These are phyloP conservation scores for Podospora appendiculata DNA, from an alignment of 495 filamentous ascomycete genomes.

Conservation along the genomic window DNA sequence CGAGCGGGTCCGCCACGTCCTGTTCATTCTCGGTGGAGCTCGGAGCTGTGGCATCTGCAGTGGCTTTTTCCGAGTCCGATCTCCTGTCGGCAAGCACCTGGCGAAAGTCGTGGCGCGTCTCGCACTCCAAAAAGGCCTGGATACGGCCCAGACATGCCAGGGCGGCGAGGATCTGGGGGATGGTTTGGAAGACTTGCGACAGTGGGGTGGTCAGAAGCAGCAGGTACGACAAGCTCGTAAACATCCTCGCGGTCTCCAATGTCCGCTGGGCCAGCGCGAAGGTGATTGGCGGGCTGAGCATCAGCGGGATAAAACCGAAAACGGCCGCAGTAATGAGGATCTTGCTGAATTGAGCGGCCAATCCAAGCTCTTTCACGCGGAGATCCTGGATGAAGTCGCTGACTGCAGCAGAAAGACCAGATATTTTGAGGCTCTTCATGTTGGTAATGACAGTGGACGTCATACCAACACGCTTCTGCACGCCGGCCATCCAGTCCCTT, in stretches of 20 bases:
- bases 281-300: conserved; percentile 29
- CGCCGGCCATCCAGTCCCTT: conserved; percentile 26
- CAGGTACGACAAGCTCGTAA: conserved; percentile 52
- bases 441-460: conserved; percentile 27
- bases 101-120: conserved; percentile 36
- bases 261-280: conserved; percentile 27
- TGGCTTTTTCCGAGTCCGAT: background rate
- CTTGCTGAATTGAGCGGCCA: conserved; percentile 17
- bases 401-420: conserved; percentile 37
- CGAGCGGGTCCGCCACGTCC: background rate
- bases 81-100: conserved; percentile 10
- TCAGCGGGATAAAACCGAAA: conserved; percentile 42
- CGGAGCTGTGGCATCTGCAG: no score
- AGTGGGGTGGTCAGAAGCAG: conserved; percentile 49
- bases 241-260: conserved; percentile 39
- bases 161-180: conserved; percentile 43
- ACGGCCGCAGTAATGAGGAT: conserved; percentile 2
- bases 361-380: conserved; percentile 25
- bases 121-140: conserved; percentile 17
- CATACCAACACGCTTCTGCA: conserved; percentile 24
- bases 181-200: conserved; percentile 42
- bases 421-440: conserved; percentile 31
- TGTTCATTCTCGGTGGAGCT: no score
- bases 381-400: conserved; percentile 33
- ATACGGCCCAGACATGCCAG: conserved; percentile 51